Percentiles rank a stretch among this genome's conserved stretches.
Evolutionary conservation across 129 eudicot species (phyloP).

Genomic region (Arctium minus): DNA sequence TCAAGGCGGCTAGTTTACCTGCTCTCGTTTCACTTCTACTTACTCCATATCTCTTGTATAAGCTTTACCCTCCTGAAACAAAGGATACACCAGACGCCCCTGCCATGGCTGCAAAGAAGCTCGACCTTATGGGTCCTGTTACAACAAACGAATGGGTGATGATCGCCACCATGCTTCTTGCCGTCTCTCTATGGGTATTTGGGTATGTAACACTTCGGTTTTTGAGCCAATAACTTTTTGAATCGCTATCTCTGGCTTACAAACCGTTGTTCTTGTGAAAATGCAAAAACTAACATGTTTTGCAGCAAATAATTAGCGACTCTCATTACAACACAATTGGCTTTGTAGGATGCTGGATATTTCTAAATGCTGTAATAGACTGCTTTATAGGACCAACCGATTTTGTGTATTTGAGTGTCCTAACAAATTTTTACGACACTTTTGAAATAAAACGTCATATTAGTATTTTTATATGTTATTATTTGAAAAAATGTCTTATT

Average conservation of each 20-base stretch:
- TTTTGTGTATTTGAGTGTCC: background rate
- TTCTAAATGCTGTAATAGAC: too few species aligned
- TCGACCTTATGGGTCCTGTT: conserved; percentile 85
- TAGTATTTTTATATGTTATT: background rate
- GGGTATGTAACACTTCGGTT: conserved; percentile 51
- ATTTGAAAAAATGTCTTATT: background rate
- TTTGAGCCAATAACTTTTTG: background rate
- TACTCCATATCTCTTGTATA: conserved; percentile 66
- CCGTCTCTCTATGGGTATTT: conserved; percentile 67
- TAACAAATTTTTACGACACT: background rate
- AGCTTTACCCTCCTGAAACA: conserved; percentile 73
- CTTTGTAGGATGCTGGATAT: too few species aligned
- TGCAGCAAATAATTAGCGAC: background rate
- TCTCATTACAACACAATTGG: background rate
- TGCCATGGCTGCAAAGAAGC: conserved; percentile 60
- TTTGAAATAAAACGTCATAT: background rate
- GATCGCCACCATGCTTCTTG: conserved; percentile 76
- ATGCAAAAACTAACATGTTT: background rate
- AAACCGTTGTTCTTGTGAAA: background rate
- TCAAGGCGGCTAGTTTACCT: conserved; percentile 70
- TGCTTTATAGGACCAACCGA: background rate
- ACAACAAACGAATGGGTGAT: conserved; percentile 78
- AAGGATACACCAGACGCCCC: conserved; percentile 88
- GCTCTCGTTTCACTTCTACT: conserved; percentile 50
- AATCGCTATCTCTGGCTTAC: background rate